Evolutionary conservation across 257 asterid genomes (phyloP), one percentile per base, ranked within the genome.

Genomic region (Rhazya stricta): DNA sequence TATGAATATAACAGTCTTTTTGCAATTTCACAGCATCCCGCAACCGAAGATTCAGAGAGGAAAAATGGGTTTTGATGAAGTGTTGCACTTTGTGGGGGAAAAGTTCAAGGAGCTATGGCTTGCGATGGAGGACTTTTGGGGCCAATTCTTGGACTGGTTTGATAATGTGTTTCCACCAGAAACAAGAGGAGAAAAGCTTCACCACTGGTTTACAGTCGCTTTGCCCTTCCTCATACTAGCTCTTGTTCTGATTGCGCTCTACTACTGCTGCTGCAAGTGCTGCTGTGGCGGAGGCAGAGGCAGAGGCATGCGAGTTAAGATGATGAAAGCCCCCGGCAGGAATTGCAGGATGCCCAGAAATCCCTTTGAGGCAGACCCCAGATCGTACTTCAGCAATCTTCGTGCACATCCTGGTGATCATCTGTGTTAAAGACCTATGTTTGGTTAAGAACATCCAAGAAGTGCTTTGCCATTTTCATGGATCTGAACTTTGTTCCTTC

Each of bases 321-420:
- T 25, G 72, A 81, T 77, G 81, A 81, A 74, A 73, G 84, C 84
- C 46, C 81, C 84, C 12, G 84, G 84, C 29, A 73, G 79, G 29
- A 69, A 74, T 27, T 30, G 53, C 12, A 23, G 71, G 74, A 81
- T 77, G 19, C 51, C 50, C 0, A 74, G 81, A 39, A 0, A 21
- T 25, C 0, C 0, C 1, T 77, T 81, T 61, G 81, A 81, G 78
- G 42, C 16, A 0, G 9, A 71, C 37, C 84, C 84, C 37, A 81
- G n/a, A 30, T 46, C 71, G 0, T 77, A 77, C 69, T 81, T 77
- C 21, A 43, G 42, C 6, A 30, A 74, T 13, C 82, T 81, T 13
- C 85, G 73, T 5, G 51, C 82, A 18, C 0, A 48, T 36, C 74
- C 76, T 0, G 66, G 70, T 4, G 69, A 74, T 63, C 30, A 63